Percentiles rank a stretch among this genome's conserved stretches.
Conservation (phyloP, 2,329 filamentous ascomycete species). For the Zymoseptoria passerinii region DNA sequence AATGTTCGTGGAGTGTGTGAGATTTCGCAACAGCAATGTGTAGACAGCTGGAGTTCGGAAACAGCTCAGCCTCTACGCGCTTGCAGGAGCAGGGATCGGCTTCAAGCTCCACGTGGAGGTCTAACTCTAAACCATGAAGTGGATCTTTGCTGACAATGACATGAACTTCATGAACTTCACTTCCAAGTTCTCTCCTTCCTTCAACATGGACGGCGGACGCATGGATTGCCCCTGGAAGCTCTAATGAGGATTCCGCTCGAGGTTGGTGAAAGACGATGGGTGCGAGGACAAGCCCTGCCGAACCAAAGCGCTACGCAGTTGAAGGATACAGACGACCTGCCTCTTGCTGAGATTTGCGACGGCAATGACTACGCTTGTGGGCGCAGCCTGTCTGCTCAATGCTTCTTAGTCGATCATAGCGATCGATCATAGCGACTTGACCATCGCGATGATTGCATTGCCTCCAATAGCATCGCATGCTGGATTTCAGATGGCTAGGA, state of each 20-base stretch:
- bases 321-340: too few relatives aligned
- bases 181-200: background rate
- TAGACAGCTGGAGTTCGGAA: too few relatives aligned
- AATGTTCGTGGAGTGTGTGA: background rate
- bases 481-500: background rate
- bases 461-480: too few relatives aligned
- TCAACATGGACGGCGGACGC: background rate
- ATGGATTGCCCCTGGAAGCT: background rate
- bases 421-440: too few relatives aligned
- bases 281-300: background rate
- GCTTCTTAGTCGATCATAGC: too few relatives aligned
- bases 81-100: background rate
- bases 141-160: background rate
- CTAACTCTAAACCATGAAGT: background rate
- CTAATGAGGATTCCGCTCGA: background rate
- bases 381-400: too few relatives aligned
- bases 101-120: background rate
- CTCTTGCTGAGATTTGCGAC: too few relatives aligned
- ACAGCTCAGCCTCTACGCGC: background rate
- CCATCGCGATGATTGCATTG: too few relatives aligned
- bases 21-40: background rate
- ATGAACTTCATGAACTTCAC: background rate
- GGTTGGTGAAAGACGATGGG: background rate
- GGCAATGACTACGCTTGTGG: too few relatives aligned
- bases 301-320: too few relatives aligned